phyloP scores from a whole-genome alignment of 2,329 filamentous ascomycete genomes.

The Karstenula rhodostoma region DNA sequence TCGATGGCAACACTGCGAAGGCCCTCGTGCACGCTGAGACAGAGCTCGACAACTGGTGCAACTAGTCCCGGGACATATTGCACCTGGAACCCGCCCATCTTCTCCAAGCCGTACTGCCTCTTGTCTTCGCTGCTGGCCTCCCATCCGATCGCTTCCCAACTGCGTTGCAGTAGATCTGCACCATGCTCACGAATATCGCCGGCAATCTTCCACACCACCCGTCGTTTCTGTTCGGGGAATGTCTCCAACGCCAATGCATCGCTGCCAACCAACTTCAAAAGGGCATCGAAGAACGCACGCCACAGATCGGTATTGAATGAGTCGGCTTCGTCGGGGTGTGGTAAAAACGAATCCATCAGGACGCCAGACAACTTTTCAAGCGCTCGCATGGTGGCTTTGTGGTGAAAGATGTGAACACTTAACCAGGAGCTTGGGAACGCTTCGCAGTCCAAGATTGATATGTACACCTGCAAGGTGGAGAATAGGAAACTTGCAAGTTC shows the following conservation, averaged over 20 bases:
- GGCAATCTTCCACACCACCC: constrained; percentile 98
- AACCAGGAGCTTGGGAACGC: constrained; percentile 91
- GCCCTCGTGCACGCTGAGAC: constrained; percentile 92
- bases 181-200: constrained; percentile 94
- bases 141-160: constrained; percentile 98
- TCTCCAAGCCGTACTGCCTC: constrained; percentile 77
- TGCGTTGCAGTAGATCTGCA: constrained; percentile 81
- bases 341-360: constrained; percentile 83
- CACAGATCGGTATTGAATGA: constrained; percentile 92
- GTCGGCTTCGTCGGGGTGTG: constrained; percentile 89
- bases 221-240: constrained; percentile 93
- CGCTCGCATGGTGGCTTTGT: constrained; percentile 86
- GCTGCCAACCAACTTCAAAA: constrained; percentile 89
- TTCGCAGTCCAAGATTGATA: constrained; percentile 87
- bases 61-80: constrained; percentile 96
- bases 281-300: constrained; percentile 89
- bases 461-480: constrained; percentile 82
- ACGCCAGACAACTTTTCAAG: constrained; percentile 83
- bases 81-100: constrained; percentile 95
- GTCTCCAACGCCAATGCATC: constrained; percentile 90
- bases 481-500: constrained; percentile 79
- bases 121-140: constrained; percentile 84
- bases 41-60: constrained; percentile 89
- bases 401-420: constrained; percentile 90
- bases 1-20: constrained; percentile 89